These are phyloP conservation scores for Harrya chromipes DNA, from an alignment of 768 basidiomycete species.

Conservation along the genomic window DNA sequence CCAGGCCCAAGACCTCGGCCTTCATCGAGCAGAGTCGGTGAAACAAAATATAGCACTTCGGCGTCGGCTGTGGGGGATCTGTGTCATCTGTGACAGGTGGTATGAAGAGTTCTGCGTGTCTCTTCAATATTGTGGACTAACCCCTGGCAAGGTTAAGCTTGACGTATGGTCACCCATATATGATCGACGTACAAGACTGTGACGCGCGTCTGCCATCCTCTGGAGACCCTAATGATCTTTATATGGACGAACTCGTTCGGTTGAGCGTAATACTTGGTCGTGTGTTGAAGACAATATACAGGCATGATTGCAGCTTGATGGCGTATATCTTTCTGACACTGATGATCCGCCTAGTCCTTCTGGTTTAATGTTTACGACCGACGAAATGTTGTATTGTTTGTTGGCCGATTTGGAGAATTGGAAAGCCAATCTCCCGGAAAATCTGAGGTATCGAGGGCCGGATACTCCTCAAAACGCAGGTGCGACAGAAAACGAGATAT, in stretches of 20 bases:
- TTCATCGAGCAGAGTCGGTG: slow-evolving; percentile 89
- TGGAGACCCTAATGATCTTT: slow-evolving; percentile 72
- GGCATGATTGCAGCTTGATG: slow-evolving; percentile 39
- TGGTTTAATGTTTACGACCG: slow-evolving; percentile 80
- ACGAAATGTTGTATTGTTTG: slow-evolving; percentile 68
- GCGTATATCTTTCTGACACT: slow-evolving; percentile 8
- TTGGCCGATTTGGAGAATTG: slow-evolving; percentile 70
- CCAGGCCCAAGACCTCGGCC: slow-evolving; percentile 93
- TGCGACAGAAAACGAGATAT: slow-evolving; percentile 33
- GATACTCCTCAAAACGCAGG: slow-evolving; percentile 66
- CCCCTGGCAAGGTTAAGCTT: slow-evolving; percentile 64
- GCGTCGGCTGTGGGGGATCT: slow-evolving; percentile 90
- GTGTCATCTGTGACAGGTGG: slow-evolving; percentile 95
- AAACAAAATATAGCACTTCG: slow-evolving; percentile 83
- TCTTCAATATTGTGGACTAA: slow-evolving; percentile 3
- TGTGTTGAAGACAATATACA: slow-evolving; percentile 91
- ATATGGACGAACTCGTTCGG: slow-evolving; percentile 89
- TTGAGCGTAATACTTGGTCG: slow-evolving; percentile 89
- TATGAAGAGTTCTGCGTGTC: slow-evolving; percentile 33
- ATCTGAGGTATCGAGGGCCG: slow-evolving; percentile 72
- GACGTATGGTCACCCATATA: slow-evolving; percentile 89
- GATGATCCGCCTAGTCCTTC: slow-evolving; percentile 56
- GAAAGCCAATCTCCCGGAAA: slow-evolving; percentile 74
- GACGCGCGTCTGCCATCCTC: slow-evolving; percentile 91
- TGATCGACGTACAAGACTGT: slow-evolving; percentile 97